Evolutionary conservation across 2,329 filamentous ascomycete species (phyloP).

Genomic region (Fusarium tuaranense): DNA sequence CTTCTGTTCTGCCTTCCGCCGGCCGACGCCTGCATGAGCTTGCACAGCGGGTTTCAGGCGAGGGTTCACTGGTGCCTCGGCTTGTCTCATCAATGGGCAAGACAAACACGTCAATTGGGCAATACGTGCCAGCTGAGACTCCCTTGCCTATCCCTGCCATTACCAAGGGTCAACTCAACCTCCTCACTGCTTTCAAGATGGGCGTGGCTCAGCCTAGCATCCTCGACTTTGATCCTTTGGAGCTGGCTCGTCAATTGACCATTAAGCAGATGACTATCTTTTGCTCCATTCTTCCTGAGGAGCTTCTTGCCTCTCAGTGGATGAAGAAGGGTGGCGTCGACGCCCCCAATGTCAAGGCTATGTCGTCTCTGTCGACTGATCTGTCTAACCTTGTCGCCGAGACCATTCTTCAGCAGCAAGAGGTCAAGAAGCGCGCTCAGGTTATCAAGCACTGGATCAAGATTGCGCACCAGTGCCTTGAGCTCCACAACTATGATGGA

Average conservation of each 20-base stretch:
- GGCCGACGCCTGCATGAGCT: conserved; percentile 85
- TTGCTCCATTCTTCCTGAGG: conserved; percentile 90
- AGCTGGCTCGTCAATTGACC: conserved; percentile 92
- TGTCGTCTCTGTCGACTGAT: conserved; percentile 93
- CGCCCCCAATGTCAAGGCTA: conserved; percentile 90
- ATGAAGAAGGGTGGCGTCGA: conserved; percentile 85
- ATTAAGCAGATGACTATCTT: conserved; percentile 93
- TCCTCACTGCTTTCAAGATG: conserved; percentile 79
- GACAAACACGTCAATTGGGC: conserved; percentile 79
- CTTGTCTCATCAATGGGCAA: conserved; percentile 89
- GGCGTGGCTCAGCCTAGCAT: conserved; percentile 79
- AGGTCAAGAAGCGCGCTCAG: conserved; percentile 89
- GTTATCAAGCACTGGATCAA: conserved; percentile 99
- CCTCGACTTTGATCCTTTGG: conserved; percentile 90
- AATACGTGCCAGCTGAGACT: conserved; percentile 77
- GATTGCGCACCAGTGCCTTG: conserved; percentile 85
- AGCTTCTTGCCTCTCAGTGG: conserved; percentile 93
- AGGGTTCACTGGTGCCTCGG: conserved; percentile 83
- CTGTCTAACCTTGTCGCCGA: conserved; percentile 93
- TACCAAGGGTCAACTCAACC: conserved; percentile 79
- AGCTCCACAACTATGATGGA: conserved; percentile 95
- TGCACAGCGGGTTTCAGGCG: conserved; percentile 79
- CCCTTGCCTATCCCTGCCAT: conserved; percentile 78
- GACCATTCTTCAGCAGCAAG: conserved; percentile 87
- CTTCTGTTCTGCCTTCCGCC: conserved; percentile 76